Percentiles rank a stretch among this genome's conserved stretches.
Evolutionary conservation across 495 filamentous ascomycete genomes (phyloP).

Genomic region (Lepraria neglecta): DNA sequence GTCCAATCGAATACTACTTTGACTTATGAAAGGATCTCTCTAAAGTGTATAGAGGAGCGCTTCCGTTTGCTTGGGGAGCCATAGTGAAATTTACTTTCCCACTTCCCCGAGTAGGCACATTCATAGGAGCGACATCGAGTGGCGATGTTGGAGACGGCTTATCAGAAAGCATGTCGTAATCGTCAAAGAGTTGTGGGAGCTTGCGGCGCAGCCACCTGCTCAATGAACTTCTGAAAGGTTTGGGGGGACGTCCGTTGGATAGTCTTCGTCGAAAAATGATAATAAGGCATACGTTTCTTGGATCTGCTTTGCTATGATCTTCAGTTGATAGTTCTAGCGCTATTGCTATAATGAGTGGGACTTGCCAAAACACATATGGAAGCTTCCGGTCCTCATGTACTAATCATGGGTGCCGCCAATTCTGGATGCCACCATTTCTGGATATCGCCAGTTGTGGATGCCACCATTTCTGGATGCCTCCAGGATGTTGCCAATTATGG

Average conservation of each 20-base stretch:
- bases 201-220: not conserved
- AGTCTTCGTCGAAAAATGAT: slow-evolving; percentile 1
- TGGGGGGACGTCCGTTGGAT: not conserved
- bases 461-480: not conserved
- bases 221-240: not conserved
- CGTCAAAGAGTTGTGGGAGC: not conserved
- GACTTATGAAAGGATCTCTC: not conserved
- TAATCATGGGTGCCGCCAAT: slow-evolving; percentile 3
- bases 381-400: slow-evolving; percentile 4
- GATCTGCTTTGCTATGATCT: not conserved
- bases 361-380: not conserved
- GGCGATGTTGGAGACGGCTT: not conserved
- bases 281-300: not conserved
- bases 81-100: not conserved
- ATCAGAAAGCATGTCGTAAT: not conserved
- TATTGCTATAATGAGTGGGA: slow-evolving; percentile 5
- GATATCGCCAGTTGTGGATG: not conserved
- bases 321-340: not conserved
- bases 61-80: not conserved
- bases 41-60: slow-evolving; percentile 2
- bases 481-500: not conserved
- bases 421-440: not conserved
- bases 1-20: slow-evolving; percentile 3
- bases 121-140: not conserved
- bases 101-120: not conserved